These are phyloP conservation scores for Schizosaccharomyces lindneri DNA, from an alignment of 805 yeast species.

Conservation along the genomic window DNA sequence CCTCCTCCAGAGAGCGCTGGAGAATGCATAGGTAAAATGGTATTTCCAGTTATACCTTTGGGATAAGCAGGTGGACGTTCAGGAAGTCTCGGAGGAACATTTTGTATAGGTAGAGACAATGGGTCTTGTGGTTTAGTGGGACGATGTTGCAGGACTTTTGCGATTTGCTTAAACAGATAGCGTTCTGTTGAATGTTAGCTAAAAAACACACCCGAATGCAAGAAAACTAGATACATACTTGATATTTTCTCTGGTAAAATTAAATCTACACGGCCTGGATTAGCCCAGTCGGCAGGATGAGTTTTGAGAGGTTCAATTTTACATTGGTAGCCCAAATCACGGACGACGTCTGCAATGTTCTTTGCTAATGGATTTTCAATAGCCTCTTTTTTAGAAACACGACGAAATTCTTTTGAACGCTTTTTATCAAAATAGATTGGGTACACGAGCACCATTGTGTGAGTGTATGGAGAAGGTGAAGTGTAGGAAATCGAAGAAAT, in stretches of 20 bases:
- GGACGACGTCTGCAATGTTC: constrained; percentile 46
- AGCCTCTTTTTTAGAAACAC: constrained; percentile 43
- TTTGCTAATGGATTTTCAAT: constrained; percentile 75
- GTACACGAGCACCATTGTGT: constrained; percentile 17
- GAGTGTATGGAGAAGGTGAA: not conserved
- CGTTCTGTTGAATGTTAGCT: constrained; percentile 20
- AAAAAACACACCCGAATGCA: not conserved
- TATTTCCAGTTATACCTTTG: constrained; percentile 53
- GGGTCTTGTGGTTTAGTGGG: constrained; percentile 48
- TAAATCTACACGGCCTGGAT: constrained; percentile 85
- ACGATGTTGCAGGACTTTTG: constrained; percentile 33
- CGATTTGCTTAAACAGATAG: constrained; percentile 33
- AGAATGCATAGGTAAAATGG: constrained; percentile 70
- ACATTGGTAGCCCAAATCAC: constrained; percentile 16
- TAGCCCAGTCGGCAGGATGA: constrained; percentile 93
- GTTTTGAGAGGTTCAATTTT: constrained; percentile 44
- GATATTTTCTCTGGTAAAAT: not conserved
- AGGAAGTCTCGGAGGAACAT: constrained; percentile 7
- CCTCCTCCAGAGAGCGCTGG: constrained; percentile 65
- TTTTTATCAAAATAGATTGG: constrained; percentile 79
- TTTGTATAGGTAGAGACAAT: constrained; percentile 20
- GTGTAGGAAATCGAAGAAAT: too few species aligned
- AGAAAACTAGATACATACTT: constrained; percentile 11
- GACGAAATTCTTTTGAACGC: constrained; percentile 57
- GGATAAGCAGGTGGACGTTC: constrained; percentile 41